Percentiles rank a stretch among this genome's conserved stretches.
phyloP scores from a whole-genome alignment of 2,329 filamentous ascomycete genomes.

The Penicillium sp. region DNA sequence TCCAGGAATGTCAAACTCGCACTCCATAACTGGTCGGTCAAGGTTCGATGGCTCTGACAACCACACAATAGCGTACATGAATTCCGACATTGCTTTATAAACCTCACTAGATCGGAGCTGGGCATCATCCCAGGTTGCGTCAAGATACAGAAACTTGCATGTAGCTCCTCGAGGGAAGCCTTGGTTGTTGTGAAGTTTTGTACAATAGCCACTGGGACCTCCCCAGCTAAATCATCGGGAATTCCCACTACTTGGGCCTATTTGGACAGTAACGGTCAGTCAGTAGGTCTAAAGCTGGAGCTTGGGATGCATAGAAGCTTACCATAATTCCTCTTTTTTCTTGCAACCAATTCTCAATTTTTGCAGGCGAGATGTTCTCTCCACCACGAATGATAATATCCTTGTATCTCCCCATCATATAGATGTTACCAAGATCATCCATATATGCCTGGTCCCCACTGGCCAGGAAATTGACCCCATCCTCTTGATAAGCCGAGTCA shows the following conservation, averaged over 20 bases:
- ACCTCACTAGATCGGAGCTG: not conserved
- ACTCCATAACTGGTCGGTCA: not conserved
- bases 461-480: not conserved
- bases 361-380: not conserved
- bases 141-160: not conserved
- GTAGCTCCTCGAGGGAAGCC: not conserved
- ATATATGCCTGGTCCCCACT: conserved; percentile 1
- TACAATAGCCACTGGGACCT: not conserved
- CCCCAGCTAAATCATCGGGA: not conserved
- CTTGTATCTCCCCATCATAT: not conserved
- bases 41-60: not conserved
- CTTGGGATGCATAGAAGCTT: not conserved
- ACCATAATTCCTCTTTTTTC: not conserved
- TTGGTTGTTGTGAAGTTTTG: not conserved
- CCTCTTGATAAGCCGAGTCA: not conserved
- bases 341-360: not conserved
- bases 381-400: not conserved
- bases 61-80: not conserved
- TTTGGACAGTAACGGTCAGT: not conserved
- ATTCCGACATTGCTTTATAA: not conserved
- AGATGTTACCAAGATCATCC: not conserved
- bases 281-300: not conserved
- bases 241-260: not conserved
- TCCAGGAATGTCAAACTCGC: not conserved
- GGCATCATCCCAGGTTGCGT: not conserved